phyloP scores from a whole-genome alignment of 2,329 filamentous ascomycete species.

The Aspergillus sp. region DNA sequence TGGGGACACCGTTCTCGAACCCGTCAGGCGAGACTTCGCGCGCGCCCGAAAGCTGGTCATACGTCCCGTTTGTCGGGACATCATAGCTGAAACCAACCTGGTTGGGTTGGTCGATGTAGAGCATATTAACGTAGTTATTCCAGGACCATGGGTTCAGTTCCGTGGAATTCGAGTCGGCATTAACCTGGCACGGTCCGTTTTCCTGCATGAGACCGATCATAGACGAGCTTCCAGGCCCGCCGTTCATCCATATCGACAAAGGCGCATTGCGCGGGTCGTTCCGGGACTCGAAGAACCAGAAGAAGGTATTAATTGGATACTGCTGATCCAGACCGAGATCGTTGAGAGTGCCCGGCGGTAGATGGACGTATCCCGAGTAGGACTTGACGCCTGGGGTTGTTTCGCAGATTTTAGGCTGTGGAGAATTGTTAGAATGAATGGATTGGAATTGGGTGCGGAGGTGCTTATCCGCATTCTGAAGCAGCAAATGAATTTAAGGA shows the following conservation, averaged over 20 bases:
- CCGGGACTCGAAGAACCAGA: conserved; percentile 64
- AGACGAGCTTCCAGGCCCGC: conserved; percentile 59
- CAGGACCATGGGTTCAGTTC: conserved; percentile 60
- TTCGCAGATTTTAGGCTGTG: conserved; percentile 53
- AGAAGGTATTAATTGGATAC: conserved; percentile 64
- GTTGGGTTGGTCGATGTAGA: conserved; percentile 69
- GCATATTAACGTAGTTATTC: conserved; percentile 65
- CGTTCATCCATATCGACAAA: conserved; percentile 62
- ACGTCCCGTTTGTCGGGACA: conserved; percentile 41
- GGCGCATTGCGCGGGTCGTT: conserved; percentile 55
- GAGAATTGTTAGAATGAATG: background rate
- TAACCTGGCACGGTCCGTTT: conserved; percentile 54
- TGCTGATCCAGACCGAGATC: conserved; percentile 46
- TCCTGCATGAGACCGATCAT: conserved; percentile 58
- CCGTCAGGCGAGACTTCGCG: conserved; percentile 22
- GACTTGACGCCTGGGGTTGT: conserved; percentile 56
- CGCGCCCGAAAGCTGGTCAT: conserved; percentile 26
- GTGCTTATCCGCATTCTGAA: no score
- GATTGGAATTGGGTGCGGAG: no score
- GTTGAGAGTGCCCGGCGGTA: conserved; percentile 48
- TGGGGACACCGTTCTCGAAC: conserved; percentile 16
- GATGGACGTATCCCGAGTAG: conserved; percentile 61
- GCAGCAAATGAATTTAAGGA: background rate
- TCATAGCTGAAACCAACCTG: conserved; percentile 61
- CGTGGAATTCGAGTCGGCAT: conserved; percentile 52